These are phyloP conservation scores for Puccinia coronata DNA, from an alignment of 1,284 basidiomycete genomes.

Conservation along the genomic window DNA sequence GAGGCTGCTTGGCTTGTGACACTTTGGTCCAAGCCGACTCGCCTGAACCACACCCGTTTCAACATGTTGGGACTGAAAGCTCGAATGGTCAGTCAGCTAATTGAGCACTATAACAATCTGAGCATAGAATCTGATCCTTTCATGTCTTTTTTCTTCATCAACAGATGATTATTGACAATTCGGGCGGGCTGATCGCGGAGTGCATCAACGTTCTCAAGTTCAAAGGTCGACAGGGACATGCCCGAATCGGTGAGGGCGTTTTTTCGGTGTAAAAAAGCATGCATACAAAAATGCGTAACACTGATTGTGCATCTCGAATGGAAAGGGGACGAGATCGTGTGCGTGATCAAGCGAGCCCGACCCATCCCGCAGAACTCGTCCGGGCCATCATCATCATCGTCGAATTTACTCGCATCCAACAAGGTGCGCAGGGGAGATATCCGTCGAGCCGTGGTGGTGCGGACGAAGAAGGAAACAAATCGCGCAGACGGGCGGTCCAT, in stretches of 20 bases:
- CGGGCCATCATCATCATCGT: constrained; percentile 44
- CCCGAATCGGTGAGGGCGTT: constrained; percentile 62
- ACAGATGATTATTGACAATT: constrained; percentile 83
- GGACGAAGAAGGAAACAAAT: constrained; percentile 77
- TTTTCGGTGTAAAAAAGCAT: neutral
- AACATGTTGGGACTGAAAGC: constrained; percentile 48
- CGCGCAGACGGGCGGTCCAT: constrained; percentile 83
- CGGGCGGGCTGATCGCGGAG: constrained; percentile 91
- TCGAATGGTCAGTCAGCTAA: constrained; percentile 29
- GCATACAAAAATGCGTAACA: too few species aligned
- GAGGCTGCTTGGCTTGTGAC: neutral
- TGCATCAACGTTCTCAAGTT: constrained; percentile 96
- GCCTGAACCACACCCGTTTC: neutral
- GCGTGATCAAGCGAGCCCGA: constrained; percentile 88
- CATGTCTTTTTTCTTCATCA: neutral
- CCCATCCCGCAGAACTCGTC: constrained; percentile 64
- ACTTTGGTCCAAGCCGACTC: neutral
- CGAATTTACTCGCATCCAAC: constrained; percentile 59
- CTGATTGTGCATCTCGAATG: neutral
- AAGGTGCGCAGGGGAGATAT: constrained; percentile 81
- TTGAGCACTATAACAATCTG: neutral
- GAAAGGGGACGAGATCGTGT: constrained; percentile 90
- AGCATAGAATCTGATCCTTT: neutral
- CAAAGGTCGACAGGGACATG: constrained; percentile 80
- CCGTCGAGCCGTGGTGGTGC: constrained; percentile 88